A percentile compares a stretch with the other conserved stretches of the same genome.
Evolutionary conservation across 2,329 filamentous ascomycete genomes (phyloP).

Genomic region (Paecilomyces variotii): DNA sequence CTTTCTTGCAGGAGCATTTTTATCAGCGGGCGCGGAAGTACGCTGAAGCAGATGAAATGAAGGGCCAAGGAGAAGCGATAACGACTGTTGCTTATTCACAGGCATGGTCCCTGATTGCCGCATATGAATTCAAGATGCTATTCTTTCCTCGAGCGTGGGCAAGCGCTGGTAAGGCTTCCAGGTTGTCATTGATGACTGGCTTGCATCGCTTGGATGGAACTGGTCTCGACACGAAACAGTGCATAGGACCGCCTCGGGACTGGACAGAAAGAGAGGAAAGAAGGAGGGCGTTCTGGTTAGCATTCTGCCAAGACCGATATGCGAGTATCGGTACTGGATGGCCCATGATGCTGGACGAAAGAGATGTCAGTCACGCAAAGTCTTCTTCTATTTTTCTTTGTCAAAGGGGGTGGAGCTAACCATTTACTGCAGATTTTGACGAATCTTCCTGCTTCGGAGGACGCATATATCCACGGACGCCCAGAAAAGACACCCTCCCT

Average conservation of each 20-base stretch:
- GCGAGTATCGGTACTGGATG: constrained; percentile 94
- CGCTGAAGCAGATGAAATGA: constrained; percentile 80
- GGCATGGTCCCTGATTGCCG: constrained; percentile 68
- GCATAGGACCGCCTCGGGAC: constrained; percentile 74
- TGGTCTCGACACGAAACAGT: constrained; percentile 87
- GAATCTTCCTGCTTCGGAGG: constrained; percentile 73
- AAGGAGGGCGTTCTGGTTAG: constrained; percentile 89
- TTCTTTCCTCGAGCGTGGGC: constrained; percentile 95
- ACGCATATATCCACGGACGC: constrained; percentile 73
- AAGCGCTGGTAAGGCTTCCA: constrained; percentile 73
- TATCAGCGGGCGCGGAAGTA: constrained; percentile 88
- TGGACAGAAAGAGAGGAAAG: constrained; percentile 93
- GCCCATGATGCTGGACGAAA: constrained; percentile 91
- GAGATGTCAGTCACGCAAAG: constrained; percentile 50
- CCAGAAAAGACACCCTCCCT: constrained; percentile 65
- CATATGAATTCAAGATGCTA: constrained; percentile 96
- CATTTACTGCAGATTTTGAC: constrained; percentile 56
- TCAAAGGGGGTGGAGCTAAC: constrained; percentile 12
- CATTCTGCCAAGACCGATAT: constrained; percentile 83
- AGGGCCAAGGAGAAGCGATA: constrained; percentile 81
- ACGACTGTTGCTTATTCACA: constrained; percentile 82
- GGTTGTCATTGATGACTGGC: constrained; percentile 85
- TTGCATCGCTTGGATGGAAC: constrained; percentile 76
- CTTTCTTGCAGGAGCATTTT: constrained; percentile 73
- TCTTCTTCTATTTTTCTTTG: not conserved